Conservation (phyloP, 805 yeast genomes). For the Pichia cabralensis region DNA sequence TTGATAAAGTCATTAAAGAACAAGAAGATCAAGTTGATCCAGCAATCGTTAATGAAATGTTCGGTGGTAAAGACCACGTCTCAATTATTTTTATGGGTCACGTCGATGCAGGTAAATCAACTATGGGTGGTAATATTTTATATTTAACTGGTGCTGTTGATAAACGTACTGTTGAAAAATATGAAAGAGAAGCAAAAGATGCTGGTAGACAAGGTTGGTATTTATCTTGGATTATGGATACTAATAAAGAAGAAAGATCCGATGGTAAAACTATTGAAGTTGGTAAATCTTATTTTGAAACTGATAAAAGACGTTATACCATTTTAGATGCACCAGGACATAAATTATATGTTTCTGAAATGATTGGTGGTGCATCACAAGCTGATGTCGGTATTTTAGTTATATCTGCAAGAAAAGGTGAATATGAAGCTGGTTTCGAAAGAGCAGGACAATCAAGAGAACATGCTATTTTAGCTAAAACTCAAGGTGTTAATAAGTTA, state of each 20-base stretch:
- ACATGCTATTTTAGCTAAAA: conserved; percentile 94
- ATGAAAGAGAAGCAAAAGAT: conserved; percentile 96
- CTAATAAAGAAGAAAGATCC: conserved; percentile 96
- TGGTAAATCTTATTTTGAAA: conserved; percentile 95
- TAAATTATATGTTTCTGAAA: conserved; percentile 95
- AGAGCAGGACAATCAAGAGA: conserved; percentile 99
- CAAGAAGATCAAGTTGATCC: conserved; percentile 80
- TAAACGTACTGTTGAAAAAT: conserved; percentile 96
- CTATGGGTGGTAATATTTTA: conserved; percentile 97
- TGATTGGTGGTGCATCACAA: conserved; percentile 99
- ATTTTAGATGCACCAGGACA: conserved; percentile 99
- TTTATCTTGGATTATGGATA: conserved; percentile 98
- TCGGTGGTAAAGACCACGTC: conserved; percentile 95
- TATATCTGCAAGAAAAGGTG: conserved; percentile 97
- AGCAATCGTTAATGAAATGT: conserved; percentile 83
- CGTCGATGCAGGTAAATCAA: conserved; percentile 98
- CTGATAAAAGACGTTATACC: conserved; percentile 95
- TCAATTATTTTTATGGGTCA: conserved; percentile 99
- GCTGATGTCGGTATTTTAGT: conserved; percentile 98
- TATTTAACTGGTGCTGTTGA: conserved; percentile 95
- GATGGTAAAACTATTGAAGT: conserved; percentile 99
- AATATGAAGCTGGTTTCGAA: conserved; percentile 98
- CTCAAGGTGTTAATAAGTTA: conserved; percentile 94
- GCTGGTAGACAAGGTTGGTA: conserved; percentile 99
- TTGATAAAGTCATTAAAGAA: conserved; percentile 36